These are phyloP conservation scores for Gypsophila paniculata DNA, from an alignment of 179 eudicot genomes.

Conservation along the genomic window DNA sequence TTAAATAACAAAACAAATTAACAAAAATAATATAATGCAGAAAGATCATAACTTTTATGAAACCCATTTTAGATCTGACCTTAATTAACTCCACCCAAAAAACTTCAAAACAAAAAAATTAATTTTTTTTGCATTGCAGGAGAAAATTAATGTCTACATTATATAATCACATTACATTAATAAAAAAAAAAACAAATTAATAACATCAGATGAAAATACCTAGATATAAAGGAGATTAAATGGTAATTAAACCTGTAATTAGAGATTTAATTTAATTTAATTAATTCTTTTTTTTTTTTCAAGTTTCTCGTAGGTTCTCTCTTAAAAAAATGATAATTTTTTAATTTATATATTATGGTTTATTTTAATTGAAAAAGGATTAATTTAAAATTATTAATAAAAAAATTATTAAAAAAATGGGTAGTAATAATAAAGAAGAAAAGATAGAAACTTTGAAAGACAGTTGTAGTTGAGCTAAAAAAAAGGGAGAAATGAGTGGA, in stretches of 20 bases:
- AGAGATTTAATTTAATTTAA: background rate
- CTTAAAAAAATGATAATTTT: background rate
- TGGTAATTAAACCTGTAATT: constrained; percentile 11
- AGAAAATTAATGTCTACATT: constrained; percentile 5
- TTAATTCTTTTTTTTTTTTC: background rate
- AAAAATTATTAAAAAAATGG: background rate
- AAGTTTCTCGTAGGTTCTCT: constrained; percentile 10
- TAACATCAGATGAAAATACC: constrained; percentile 10
- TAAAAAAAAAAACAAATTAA: background rate
- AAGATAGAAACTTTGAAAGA: too few relatives aligned
- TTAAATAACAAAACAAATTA: background rate
- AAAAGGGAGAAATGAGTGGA: background rate
- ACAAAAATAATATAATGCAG: background rate
- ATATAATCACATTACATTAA: background rate
- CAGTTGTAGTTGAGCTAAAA: background rate
- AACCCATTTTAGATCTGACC: constrained; percentile 19
- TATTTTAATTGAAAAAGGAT: background rate
- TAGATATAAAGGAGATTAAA: background rate
- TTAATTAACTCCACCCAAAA: background rate
- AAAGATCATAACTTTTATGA: constrained; percentile 12
- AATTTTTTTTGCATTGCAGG: background rate
- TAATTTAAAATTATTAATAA: background rate
- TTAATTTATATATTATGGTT: background rate
- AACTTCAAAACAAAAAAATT: background rate
- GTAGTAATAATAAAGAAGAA: background rate